Percentiles rank a stretch among this genome's conserved stretches.
Conservation (phyloP, 1,284 basidiomycete genomes). For the Uromyces viciae-fabae region DNA sequence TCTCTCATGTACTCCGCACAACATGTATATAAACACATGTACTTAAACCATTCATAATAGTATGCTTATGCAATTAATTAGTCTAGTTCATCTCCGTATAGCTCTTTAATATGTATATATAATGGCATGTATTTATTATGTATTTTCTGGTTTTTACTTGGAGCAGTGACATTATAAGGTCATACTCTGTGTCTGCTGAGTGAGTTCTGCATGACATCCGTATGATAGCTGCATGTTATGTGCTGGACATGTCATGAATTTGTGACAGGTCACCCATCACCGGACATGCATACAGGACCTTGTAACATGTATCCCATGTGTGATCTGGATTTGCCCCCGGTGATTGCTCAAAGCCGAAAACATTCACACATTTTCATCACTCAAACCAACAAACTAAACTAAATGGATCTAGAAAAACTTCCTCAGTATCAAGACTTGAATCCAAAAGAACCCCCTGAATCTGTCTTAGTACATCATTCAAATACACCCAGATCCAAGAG, state of each 20-base stretch:
- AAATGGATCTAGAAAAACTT: slow-evolving; percentile 16
- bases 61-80: too few relatives aligned
- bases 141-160: not conserved
- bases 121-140: not conserved
- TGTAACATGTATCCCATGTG: not conserved
- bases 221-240: not conserved
- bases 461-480: not conserved
- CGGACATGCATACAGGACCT: slow-evolving; percentile 10
- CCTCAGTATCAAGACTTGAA: not conserved
- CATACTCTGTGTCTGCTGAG: not conserved
- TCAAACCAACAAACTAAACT: too few relatives aligned
- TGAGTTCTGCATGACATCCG: not conserved
- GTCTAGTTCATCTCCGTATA: too few relatives aligned
- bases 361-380: too few relatives aligned
- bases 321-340: slow-evolving; percentile 3
- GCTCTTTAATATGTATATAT: slow-evolving; percentile 1
- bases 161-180: not conserved
- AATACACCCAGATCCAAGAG: not conserved
- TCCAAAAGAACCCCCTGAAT: not conserved
- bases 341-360: too few relatives aligned
- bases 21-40: too few relatives aligned
- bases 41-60: too few relatives aligned
- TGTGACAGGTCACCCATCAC: not conserved
- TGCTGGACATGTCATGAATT: not conserved
- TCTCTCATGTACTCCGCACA: too few relatives aligned